Conservation (phyloP, 352 stramenopile genomes). For the Phytophthora megakarya region DNA sequence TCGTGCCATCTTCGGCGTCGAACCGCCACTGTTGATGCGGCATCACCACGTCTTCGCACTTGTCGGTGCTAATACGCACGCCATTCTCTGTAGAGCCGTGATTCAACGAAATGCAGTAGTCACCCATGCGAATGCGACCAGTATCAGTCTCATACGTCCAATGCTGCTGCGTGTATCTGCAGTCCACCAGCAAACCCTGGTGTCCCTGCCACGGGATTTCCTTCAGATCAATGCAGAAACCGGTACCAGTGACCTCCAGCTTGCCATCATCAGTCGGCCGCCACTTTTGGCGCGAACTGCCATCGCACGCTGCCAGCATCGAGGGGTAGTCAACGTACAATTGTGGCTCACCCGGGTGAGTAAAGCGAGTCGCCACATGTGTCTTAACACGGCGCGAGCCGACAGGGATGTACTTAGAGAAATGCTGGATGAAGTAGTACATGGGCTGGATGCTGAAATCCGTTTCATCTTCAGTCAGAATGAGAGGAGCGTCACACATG, state of each 20-base stretch:
- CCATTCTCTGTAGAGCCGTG: conserved; percentile 61
- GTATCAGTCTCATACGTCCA: conserved; percentile 63
- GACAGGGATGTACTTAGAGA: conserved; percentile 85
- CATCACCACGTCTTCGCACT: conserved; percentile 46
- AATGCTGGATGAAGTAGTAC: conserved; percentile 93
- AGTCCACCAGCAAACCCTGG: conserved; percentile 70
- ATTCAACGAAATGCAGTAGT: conserved; percentile 72
- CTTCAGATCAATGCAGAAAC: conserved; percentile 65
- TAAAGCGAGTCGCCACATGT: conserved; percentile 51
- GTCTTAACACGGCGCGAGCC: conserved; percentile 75
- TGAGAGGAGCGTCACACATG: conserved; percentile 78
- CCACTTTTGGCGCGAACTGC: conserved; percentile 65
- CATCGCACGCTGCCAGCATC: conserved; percentile 65
- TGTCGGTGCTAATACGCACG: conserved; percentile 53
- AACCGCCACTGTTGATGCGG: conserved; percentile 71
- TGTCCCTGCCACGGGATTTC: conserved; percentile 56
- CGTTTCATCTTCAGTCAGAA: conserved; percentile 66
- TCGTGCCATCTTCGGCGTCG: conserved; percentile 43
- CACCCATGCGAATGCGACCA: conserved; percentile 57
- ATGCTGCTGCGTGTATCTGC: conserved; percentile 63
- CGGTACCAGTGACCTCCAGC: conserved; percentile 63
- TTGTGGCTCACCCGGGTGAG: conserved; percentile 62
- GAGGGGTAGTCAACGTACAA: conserved; percentile 67
- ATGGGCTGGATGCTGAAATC: conserved; percentile 86
- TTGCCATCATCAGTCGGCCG: conserved; percentile 70